A percentile compares a stretch with the other conserved stretches of the same genome.
Conservation (phyloP, 805 yeast genomes). For the Wickerhamomyces rabaulensis region DNA sequence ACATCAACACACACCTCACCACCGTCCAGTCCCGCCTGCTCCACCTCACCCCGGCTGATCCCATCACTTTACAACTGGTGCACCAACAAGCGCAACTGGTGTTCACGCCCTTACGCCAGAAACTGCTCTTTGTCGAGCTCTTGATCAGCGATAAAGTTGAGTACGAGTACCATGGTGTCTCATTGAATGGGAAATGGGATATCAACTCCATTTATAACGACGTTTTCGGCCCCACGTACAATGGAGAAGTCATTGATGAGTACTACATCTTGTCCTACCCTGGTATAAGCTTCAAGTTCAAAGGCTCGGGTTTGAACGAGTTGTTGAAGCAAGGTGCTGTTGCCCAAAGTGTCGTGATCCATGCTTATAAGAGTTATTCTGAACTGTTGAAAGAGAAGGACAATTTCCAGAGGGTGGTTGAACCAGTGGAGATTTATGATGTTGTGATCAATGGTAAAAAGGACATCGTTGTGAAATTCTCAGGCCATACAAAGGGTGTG, state of each 20-base stretch:
- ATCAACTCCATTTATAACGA: conserved; percentile 47
- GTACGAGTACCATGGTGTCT: neutral
- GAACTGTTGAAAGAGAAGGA: conserved; percentile 22
- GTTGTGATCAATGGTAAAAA: neutral
- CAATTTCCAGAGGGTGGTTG: neutral
- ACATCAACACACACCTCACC: neutral
- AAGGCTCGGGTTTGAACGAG: conserved; percentile 3
- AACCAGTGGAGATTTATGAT: conserved; percentile 10
- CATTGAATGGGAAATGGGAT: conserved; percentile 12
- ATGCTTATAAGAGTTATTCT: conserved; percentile 9
- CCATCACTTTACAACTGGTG: neutral
- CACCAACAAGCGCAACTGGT: neutral
- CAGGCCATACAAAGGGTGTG: conserved; percentile 19
- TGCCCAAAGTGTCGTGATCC: conserved; percentile 11
- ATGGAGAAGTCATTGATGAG: conserved; percentile 35
- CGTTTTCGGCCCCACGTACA: conserved; percentile 59
- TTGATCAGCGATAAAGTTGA: neutral
- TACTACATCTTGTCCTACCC: conserved; percentile 42
- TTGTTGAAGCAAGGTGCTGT: conserved; percentile 9
- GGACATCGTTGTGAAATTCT: conserved; percentile 16
- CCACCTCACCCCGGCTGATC: neutral
- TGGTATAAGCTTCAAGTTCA: conserved; percentile 50
- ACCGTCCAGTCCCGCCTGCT: neutral
- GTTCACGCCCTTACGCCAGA: neutral
- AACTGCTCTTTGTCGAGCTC: neutral